A percentile compares a stretch with the other conserved stretches of the same genome.
Conservation (phyloP, 306 rosid species). For the Cicer arietinum region DNA sequence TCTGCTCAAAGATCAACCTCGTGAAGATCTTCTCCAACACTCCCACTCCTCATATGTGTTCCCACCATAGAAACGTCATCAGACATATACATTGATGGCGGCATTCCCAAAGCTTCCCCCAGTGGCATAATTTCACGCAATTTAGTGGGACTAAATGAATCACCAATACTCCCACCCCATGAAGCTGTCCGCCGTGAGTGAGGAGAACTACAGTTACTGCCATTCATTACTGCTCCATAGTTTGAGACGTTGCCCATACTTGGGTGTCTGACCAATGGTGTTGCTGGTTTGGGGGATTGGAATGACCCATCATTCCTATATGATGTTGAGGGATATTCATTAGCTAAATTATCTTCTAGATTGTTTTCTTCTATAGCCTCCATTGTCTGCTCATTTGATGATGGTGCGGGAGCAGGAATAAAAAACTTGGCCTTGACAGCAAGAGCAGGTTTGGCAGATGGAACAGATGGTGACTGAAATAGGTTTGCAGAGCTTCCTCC, state of each 20-base stretch:
- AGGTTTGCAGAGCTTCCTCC: constrained; percentile 66
- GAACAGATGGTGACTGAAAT: constrained; percentile 69
- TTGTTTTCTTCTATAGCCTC: constrained; percentile 61
- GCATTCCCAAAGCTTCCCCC: constrained; percentile 62
- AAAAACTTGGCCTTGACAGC: constrained; percentile 81
- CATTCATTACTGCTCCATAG: constrained; percentile 44
- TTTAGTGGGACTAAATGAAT: constrained; percentile 52
- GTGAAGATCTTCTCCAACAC: constrained; percentile 75
- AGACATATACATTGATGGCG: constrained; percentile 58
- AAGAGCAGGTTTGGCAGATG: constrained; percentile 65
- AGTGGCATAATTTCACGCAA: constrained; percentile 50
- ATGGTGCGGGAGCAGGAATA: constrained; percentile 64
- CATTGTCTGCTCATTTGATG: constrained; percentile 61
- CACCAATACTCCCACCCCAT: constrained; percentile 71
- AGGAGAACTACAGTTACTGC: constrained; percentile 34
- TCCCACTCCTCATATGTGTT: constrained; percentile 49
- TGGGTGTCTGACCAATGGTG: constrained; percentile 55
- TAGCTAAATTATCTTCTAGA: constrained; percentile 53
- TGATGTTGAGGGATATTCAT: constrained; percentile 62
- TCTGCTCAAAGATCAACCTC: constrained; percentile 80
- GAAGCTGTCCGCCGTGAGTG: constrained; percentile 79
- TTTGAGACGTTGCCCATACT: constrained; percentile 63
- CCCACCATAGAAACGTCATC: constrained; percentile 51
- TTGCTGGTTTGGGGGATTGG: constrained; percentile 45
- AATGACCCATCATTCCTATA: constrained; percentile 47